A percentile compares a stretch with the other conserved stretches of the same genome.
These are phyloP conservation scores for Cyclotella atomus DNA, from an alignment of 108 stramenopile genomes.

Conservation along the genomic window DNA sequence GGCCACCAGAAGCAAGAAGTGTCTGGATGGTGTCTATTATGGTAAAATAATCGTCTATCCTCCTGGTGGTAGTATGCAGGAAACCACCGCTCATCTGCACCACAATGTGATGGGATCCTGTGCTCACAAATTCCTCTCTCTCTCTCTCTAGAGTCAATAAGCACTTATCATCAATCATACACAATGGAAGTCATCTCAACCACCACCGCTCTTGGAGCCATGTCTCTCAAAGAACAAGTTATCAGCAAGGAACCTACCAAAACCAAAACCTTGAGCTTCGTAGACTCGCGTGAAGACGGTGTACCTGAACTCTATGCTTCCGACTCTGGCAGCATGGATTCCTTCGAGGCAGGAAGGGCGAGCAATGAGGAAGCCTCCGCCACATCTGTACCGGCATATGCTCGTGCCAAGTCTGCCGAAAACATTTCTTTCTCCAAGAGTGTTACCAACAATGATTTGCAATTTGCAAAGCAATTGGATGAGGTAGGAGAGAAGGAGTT, in stretches of 20 bases:
- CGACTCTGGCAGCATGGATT: not conserved
- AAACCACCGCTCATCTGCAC: not conserved
- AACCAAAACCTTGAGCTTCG: not conserved
- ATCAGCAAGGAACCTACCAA: no score
- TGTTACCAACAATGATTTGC: not conserved
- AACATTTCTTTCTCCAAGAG: not conserved
- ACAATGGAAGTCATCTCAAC: constrained; percentile 3
- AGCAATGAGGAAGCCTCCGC: not conserved
- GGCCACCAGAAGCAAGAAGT: not conserved
- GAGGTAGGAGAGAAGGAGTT: constrained; percentile 7
- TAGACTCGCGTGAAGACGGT: not conserved
- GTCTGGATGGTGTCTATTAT: not conserved
- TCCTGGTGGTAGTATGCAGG: not conserved
- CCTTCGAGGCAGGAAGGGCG: not conserved
- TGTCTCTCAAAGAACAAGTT: not conserved
- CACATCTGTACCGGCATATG: not conserved
- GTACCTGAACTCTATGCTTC: not conserved
- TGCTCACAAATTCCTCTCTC: not conserved
- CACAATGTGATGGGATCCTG: not conserved
- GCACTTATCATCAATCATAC: not conserved
- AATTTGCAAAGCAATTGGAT: not conserved
- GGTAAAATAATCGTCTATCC: not conserved
- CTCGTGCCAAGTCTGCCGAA: not conserved
- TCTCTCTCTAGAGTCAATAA: not conserved
- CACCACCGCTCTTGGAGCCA: not conserved